A percentile compares a stretch with the other conserved stretches of the same genome.
These are phyloP conservation scores for Ceratonia siliqua DNA, from an alignment of 306 rosid species.

Conservation along the genomic window DNA sequence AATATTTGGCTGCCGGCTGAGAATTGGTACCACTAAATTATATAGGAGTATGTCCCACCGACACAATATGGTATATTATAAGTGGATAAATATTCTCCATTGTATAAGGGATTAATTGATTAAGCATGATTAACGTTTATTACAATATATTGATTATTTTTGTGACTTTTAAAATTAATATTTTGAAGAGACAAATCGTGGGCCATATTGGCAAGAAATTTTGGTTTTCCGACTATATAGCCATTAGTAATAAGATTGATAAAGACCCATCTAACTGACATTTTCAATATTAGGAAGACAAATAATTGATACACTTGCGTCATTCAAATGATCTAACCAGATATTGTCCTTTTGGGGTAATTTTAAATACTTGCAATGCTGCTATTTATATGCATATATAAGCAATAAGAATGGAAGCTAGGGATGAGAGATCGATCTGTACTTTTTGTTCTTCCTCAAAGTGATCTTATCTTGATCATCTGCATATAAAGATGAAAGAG, in stretches of 20 bases:
- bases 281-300: too few species aligned
- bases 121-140: background rate
- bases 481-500: background rate
- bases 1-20: background rate
- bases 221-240: too few species aligned
- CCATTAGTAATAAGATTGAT: too few species aligned
- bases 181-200: background rate
- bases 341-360: background rate
- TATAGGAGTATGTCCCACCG: background rate
- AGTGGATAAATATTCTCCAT: background rate
- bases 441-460: background rate
- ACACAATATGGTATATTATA: background rate
- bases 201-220: background rate
- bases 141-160: too few species aligned
- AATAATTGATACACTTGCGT: background rate
- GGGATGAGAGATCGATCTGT: too few species aligned
- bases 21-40: background rate
- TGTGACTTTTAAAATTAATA: background rate
- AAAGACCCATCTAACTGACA: too few species aligned
- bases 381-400: background rate
- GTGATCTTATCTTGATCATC: background rate
- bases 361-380: background rate
- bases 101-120: background rate
- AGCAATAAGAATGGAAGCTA: too few species aligned
- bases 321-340: background rate